A percentile compares a stretch with the other conserved stretches of the same genome.
Conservation (phyloP, 768 basidiomycete species). For the Lactifluus pinguis region DNA sequence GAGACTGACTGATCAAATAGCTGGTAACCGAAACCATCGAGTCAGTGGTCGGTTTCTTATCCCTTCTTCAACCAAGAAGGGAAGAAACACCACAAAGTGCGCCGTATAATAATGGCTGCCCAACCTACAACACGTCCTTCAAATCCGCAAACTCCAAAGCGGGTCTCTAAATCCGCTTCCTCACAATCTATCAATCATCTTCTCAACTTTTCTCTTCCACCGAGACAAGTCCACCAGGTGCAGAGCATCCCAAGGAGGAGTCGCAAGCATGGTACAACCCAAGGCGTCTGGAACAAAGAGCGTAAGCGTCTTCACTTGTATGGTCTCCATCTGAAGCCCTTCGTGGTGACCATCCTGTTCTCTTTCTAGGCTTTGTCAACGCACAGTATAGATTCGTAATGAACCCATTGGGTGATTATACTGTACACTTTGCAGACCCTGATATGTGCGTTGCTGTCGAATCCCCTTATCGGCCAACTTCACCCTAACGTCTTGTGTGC, state of each 20-base stretch:
- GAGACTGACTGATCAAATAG: background rate
- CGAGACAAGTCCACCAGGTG: conserved; percentile 58
- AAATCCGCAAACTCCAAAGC: conserved; percentile 40
- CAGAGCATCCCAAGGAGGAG: conserved; percentile 63
- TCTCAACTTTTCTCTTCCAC: conserved; percentile 90
- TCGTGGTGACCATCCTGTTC: conserved; percentile 16
- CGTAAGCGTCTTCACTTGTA: conserved; percentile 45
- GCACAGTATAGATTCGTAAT: conserved; percentile 94
- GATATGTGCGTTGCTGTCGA: conserved; percentile 63
- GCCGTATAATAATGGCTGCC: conserved; percentile 14
- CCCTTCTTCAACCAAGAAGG: conserved; percentile 33
- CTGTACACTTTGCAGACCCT: conserved; percentile 93
- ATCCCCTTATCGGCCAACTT: conserved; percentile 14
- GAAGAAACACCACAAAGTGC: conserved; percentile 32
- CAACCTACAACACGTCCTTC: conserved; percentile 23
- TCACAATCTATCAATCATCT: conserved; percentile 72
- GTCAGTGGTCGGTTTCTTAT: conserved; percentile 25
- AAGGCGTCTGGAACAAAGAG: conserved; percentile 83
- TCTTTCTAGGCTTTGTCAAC: conserved; percentile 80
- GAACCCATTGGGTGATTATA: conserved; percentile 87
- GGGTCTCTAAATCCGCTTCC: conserved; percentile 58
- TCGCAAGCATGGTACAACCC: conserved; percentile 52
- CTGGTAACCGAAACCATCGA: background rate
- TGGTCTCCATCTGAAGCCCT: background rate
- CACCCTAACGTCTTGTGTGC: background rate